phyloP scores from a whole-genome alignment of 2,329 filamentous ascomycete species.

The Boeremia exigua region DNA sequence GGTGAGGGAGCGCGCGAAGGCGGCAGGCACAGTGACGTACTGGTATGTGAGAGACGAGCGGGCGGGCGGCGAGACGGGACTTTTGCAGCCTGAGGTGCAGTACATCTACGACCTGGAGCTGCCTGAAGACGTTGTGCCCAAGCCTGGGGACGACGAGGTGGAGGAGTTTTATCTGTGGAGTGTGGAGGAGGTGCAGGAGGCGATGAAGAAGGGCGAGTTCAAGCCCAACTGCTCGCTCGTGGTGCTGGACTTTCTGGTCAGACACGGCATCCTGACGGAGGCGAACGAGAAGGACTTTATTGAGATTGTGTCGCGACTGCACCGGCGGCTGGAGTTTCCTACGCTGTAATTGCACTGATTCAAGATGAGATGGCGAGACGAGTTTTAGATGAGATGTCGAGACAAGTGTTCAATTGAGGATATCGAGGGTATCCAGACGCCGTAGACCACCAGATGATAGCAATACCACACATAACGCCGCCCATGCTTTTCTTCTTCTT shows the following conservation, averaged over 20 bases:
- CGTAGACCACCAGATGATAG: slow-evolving; percentile 38
- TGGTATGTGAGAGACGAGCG: slow-evolving; percentile 77
- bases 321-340: slow-evolving; percentile 80
- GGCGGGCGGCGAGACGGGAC: slow-evolving; percentile 78
- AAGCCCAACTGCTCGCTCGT: slow-evolving; percentile 92
- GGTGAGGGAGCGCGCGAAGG: slow-evolving; percentile 65
- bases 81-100: slow-evolving; percentile 89
- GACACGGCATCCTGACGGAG: slow-evolving; percentile 78
- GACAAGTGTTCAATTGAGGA: slow-evolving; percentile 6
- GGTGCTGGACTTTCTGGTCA: slow-evolving; percentile 86
- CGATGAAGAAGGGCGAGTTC: slow-evolving; percentile 75
- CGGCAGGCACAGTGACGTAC: slow-evolving; percentile 79
- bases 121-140: slow-evolving; percentile 69
- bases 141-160: slow-evolving; percentile 87
- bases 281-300: slow-evolving; percentile 81
- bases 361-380: slow-evolving; percentile 16
- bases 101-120: slow-evolving; percentile 91
- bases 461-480: slow-evolving; percentile 41
- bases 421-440: slow-evolving; percentile 42
- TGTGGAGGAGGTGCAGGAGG: slow-evolving; percentile 75
- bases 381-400: too few relatives aligned
- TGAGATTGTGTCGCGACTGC: slow-evolving; percentile 76
- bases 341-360: slow-evolving; percentile 39
- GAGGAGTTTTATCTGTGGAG: slow-evolving; percentile 80
- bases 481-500: slow-evolving; percentile 32